Base-by-base conservation (phyloP, 768 basidiomycete genomes). In the Psilocybe sp. region DNA sequence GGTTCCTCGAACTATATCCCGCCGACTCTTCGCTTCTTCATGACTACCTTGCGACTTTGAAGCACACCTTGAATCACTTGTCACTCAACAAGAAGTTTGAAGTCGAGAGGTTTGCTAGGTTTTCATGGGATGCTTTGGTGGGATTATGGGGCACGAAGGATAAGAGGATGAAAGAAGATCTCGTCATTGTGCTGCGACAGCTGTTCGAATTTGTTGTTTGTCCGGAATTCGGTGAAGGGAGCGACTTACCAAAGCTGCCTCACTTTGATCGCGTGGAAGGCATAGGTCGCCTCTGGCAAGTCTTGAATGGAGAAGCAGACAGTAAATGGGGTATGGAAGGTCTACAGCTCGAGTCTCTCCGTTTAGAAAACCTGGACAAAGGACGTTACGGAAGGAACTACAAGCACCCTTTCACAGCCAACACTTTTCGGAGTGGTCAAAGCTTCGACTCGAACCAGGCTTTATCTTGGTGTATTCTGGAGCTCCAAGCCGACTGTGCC, bases 71-170 rank as follows among this genome's bases (percentile, higher is more conserved):
- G 7, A 78, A 76, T 2, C 85, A 89, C 47, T 67, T 94, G n/a
- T 80, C 91, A 2, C 69, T 96, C 48, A 98, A 98, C 63, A 77
- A 71, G 50, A 80, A 77, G 37, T 61, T 73, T 7, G 75, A 78
- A 2, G 79, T 91, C 34, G 73, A 77, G 7, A 64, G 65, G 14
- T 86, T 91, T 55, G 87, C 89, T 0, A 67, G 71, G 4, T 67
- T 68, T 23, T 70, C 84, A 1, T 91, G 93, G 84, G 69, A 81
- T 40, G 65, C 66, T 2, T 60, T 98, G 5, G 73, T 93, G 2
- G 69, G 68, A 2, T 67, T 96, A 19, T 97, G 92, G 92, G 74
- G 76, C 2, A 87, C 87, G 14, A 92, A 91, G 68, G 85, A 84
- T 64, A 84, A 79, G 51, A 65, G 74, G 7, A 70, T 88, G 56